Base-by-base conservation (phyloP, 768 basidiomycete genomes). In the Fomitopsis pulvina region DNA sequence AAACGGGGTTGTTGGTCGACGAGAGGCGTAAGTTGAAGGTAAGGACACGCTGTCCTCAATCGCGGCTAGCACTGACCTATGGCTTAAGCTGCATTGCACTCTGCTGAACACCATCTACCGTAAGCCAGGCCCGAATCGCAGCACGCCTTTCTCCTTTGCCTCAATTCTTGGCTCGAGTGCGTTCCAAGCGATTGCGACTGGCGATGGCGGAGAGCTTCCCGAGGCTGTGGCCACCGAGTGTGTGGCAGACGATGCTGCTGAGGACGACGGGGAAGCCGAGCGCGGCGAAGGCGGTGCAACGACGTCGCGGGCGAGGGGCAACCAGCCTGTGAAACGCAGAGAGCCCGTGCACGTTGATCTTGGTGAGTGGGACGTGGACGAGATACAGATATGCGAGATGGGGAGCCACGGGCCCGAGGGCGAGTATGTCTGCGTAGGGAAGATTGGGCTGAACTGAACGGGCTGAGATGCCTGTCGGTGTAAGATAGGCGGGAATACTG, bases 331-430 rank as follows among this genome's bases (percentile, higher is more conserved):
- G n/a, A n/a, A n/a, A n/a, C n/a, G n/a, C n/a, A n/a, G n/a, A n/a
- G 50, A 56, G 34, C 70, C 62, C 16, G 59, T 67, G 39, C 45
- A 51, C 3, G 70, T 80, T 21, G 56, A 78, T 29, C 69, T 86
- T 20, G 85, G 85, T 0, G 57, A 65, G 1, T 85, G 78, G 70
- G 44, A 58, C 1, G 74, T 85, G 7, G 62, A 72, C 27, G 77
- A 80, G 54, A 64, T 87, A 10, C 79, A 87, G 60, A 68, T 87
- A 27, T 87, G 84, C 68, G 68, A 73, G 39, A 85, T 87, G 85
- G 83, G 85, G 0, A 85, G 84, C 55, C 73, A 73, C 55, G 83
- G 79, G 0, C 70, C 69, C 0, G 72, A 82, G 52, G 81, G 79
- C 12, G 82, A 79, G 60, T 88, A 87, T 57, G 71, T 80, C 16